Evolutionary conservation across 192 early-diverging fungal genomes (phyloP).

Genomic region (Coemansia pectinata): DNA sequence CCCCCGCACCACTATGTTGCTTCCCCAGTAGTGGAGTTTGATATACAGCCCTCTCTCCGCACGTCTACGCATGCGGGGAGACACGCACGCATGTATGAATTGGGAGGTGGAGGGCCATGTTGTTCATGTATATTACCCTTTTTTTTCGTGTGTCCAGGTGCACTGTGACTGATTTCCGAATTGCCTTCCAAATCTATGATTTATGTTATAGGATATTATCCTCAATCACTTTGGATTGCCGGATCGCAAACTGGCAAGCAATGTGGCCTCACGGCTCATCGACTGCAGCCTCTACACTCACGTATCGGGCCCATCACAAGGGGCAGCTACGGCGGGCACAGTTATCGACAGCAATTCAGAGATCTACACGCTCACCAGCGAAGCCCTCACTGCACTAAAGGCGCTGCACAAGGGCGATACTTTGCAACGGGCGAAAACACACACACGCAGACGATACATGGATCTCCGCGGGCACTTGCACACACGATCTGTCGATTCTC

Average conservation of each 20-base stretch:
- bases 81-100: neutral
- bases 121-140: neutral
- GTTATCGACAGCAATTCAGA: conserved; percentile 53
- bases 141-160: neutral
- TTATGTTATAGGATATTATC: conserved; percentile 49
- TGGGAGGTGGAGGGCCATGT: neutral
- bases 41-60: neutral
- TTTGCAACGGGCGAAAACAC: conserved; percentile 39
- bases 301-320: conserved; percentile 39
- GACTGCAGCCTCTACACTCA: conserved; percentile 55
- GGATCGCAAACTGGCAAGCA: conserved; percentile 46
- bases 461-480: conserved; percentile 39
- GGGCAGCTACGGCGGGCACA: neutral
- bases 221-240: conserved; percentile 50
- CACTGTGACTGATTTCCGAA: conserved; percentile 12
- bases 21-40: neutral
- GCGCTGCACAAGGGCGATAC: conserved; percentile 32
- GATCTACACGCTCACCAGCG: conserved; percentile 50
- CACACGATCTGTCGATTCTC: conserved; percentile 21
- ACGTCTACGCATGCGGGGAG: neutral
- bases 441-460: conserved; percentile 44
- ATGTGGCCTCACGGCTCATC: conserved; percentile 46
- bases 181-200: neutral
- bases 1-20: neutral
- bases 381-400: conserved; percentile 28